Base-by-base conservation (phyloP, 208 protist genomes). In the Novymonas esmeraldas region DNA sequence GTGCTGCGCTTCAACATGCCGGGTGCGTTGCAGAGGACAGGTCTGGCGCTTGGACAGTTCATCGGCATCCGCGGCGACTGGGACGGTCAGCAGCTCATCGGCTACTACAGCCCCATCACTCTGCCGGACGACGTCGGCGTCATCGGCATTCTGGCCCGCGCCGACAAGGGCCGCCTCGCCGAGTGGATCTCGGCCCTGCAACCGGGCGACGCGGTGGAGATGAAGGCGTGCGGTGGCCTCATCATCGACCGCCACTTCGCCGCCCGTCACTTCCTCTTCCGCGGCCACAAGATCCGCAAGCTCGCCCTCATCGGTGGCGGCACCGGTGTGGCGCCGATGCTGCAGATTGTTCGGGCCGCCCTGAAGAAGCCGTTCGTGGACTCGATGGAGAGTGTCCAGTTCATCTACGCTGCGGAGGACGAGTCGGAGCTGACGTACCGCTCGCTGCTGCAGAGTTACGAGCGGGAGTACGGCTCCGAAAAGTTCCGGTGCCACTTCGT, bases 311-410 rank as follows among this genome's bases (percentile, higher is more conserved):
- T 96, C 26, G 85, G 87, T 3, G 87, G 88, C 55, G 91, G 88
- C 49, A 87, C 93, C 39, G 90, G 95, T 61, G 94, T 98, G 68
- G 95, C 93, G 10, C 95, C 95, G 10, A 95, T 96, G 88, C 70
- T 97, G 62, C 95, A 98, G 84, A 81, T 98, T 29, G 86, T 97
- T 42, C 78, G 76, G 36, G 92, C 91, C 11, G 88, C 91, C 26
- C 46, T 94, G 48, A 92, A 92, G 73, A 78, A 79, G 64, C 80
- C 81, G 14, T 84, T 82, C 59, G 64, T 84, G 29, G 74, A 89
- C 71, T 67, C 39, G 39, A 66, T 90, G 10, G 73, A 82, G 33
- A 85, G 73, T 63, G 68, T 89, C 51, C 69, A 79, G 41, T 77
- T 92, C 59, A 82, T 92, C 61, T 92, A 92, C 74, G 82, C 83